Evolutionary conservation across 345 rosid genomes (phyloP).

Genomic region (Jatropha curcas): DNA sequence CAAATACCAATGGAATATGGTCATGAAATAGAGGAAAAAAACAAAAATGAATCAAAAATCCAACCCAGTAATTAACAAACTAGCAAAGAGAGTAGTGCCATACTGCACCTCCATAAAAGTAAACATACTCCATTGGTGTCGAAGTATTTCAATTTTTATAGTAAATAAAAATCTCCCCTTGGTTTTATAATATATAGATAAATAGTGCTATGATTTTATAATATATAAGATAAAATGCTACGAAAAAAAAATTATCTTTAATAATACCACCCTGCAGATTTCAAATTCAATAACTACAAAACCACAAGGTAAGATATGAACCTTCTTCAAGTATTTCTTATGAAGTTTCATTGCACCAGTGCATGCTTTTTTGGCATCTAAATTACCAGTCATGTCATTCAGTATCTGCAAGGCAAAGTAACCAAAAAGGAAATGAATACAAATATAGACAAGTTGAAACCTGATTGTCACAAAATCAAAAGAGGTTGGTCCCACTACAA

Average conservation of each 20-base stretch:
- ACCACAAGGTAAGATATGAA: constrained; percentile 21
- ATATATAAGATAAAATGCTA: too few relatives aligned
- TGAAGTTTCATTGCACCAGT: constrained; percentile 92
- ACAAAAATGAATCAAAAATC: background rate
- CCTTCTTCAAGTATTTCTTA: constrained; percentile 90
- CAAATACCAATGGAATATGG: too few relatives aligned
- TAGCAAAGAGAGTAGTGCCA: background rate
- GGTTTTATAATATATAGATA: background rate
- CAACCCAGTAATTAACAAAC: background rate
- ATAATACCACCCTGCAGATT: background rate
- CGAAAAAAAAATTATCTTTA: too few relatives aligned
- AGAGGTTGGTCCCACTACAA: background rate
- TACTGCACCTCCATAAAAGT: background rate
- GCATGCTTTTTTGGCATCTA: constrained; percentile 95
- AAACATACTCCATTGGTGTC: background rate
- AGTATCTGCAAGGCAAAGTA: constrained; percentile 53
- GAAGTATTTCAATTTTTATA: background rate
- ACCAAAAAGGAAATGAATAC: background rate
- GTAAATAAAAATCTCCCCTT: background rate
- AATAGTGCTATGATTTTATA: background rate
- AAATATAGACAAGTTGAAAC: background rate
- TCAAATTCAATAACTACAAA: background rate
- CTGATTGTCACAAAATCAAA: background rate
- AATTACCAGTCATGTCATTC: constrained; percentile 85
- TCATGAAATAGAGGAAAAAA: too few relatives aligned